Evolutionary conservation across 2,329 filamentous ascomycete genomes (phyloP), one percentile per base, ranked within the genome.

Genomic region (Pseudogymnoascus sp.): DNA sequence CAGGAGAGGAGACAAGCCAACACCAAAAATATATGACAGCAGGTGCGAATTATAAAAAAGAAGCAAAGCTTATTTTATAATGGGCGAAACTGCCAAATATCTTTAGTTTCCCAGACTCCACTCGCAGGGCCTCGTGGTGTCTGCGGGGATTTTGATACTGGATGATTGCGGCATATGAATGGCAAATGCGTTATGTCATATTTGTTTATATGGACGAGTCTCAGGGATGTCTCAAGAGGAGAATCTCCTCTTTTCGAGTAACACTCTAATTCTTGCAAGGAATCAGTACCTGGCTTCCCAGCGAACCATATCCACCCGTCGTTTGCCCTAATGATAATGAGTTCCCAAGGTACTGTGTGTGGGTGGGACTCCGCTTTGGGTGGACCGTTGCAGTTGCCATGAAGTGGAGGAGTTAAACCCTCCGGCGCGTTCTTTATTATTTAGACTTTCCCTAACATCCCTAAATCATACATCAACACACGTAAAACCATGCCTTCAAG

Each of bases 311-410:
- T 18, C 21, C 26, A 12, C 26, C n/a, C 41, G 26, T 52, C 5
- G 5, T 52, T 52, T 52, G 45, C 45, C 45, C 45, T 52, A 52
- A 52, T 12, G 26, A 12, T 9, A 5, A 5, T 28, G n/a, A 2
- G 8, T 30, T 28, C 30, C 45, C 26, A 52, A 52, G 45, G 45
- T 52, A 52, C 26, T 52, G 26, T 52, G 45, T 33, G 45, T 52
- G 45, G 45, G 45, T 52, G 26, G 45, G 45, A 8, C 26, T 30
- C n/a, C 45, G n/a, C n/a, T 30, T 13, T n/a, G 15, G 45, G 45
- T 52, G 45, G 45, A 52, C 45, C 45, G 15, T 52, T 52, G 45
- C 15, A 52, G 45, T 52, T 52, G 15, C 45, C 45, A 52, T 52
- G 45, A 52, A 52, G 45, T 52, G 45, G 45, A 52, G 26, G 45